These are phyloP conservation scores for Rhynchosporium agropyri DNA, from an alignment of 2,329 filamentous ascomycete species.

Conservation along the genomic window DNA sequence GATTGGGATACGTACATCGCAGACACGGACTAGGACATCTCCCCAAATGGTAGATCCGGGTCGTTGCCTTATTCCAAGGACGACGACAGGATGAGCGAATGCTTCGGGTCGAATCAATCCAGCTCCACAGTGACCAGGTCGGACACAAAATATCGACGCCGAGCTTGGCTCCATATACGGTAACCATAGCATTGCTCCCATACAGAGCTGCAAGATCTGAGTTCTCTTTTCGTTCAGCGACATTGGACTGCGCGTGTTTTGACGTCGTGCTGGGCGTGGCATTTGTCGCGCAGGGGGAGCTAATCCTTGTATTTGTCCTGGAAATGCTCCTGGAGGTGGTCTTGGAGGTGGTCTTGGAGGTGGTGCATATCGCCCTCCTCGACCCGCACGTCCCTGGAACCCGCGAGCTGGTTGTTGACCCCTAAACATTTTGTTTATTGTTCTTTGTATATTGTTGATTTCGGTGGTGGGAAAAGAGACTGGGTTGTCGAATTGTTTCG, in stretches of 20 bases:
- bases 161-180: not conserved
- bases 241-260: not conserved
- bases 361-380: too few relatives aligned
- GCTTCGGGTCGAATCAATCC: not conserved
- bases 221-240: not conserved
- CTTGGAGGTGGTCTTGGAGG: too few relatives aligned
- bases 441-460: too few relatives aligned
- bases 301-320: too few relatives aligned
- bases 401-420: too few relatives aligned
- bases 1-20: not conserved
- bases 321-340: too few relatives aligned
- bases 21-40: not conserved
- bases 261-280: not conserved
- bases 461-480: too few relatives aligned
- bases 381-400: too few relatives aligned
- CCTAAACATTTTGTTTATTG: too few relatives aligned
- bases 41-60: not conserved
- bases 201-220: not conserved
- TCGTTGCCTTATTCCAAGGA: not conserved
- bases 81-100: not conserved
- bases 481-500: too few relatives aligned
- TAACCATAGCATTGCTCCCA: conserved; percentile 11
- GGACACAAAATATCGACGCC: not conserved
- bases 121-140: not conserved
- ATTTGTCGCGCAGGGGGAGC: too few relatives aligned